phyloP scores from a whole-genome alignment of 2,329 filamentous ascomycete species.

The Ophiostoma angusticollis region DNA sequence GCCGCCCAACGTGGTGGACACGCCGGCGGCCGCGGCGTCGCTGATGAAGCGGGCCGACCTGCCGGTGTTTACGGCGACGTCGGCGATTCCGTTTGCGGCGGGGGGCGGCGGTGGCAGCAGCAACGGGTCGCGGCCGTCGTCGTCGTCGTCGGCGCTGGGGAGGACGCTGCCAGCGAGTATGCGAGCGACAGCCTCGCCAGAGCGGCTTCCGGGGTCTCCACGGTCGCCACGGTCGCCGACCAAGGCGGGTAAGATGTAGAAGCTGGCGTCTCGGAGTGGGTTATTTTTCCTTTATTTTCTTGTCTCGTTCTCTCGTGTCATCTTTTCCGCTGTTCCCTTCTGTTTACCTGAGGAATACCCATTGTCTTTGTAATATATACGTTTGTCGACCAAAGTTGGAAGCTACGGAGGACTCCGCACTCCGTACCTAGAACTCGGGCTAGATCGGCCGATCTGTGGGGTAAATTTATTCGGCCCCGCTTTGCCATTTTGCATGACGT shows the following conservation, averaged over 20 bases:
- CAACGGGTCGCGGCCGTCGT: background rate
- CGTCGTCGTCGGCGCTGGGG: background rate
- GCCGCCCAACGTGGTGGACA: conserved; percentile 28
- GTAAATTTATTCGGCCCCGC: too few species aligned
- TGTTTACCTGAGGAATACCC: too few species aligned
- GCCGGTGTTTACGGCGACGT: conserved; percentile 28
- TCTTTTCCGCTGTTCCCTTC: background rate
- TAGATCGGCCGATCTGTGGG: too few species aligned
- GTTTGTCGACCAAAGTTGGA: too few species aligned
- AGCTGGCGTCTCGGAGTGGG: background rate
- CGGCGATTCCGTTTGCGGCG: conserved; percentile 35
- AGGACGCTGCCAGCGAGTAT: background rate
- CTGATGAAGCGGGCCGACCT: conserved; percentile 25
- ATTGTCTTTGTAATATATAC: too few species aligned
- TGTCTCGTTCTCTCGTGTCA: background rate
- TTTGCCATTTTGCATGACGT: too few species aligned
- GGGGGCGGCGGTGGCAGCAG: background rate
- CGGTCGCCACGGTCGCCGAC: conserved; percentile 1
- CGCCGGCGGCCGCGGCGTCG: conserved; percentile 20
- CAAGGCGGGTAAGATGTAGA: conserved; percentile 1
- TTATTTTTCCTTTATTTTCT: background rate
- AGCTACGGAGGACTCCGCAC: too few species aligned
- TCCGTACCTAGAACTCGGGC: too few species aligned
- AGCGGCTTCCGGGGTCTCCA: background rate
- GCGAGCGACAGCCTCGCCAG: background rate